Conservation (phyloP, 257 asterid genomes). For the Ballota nigra region DNA sequence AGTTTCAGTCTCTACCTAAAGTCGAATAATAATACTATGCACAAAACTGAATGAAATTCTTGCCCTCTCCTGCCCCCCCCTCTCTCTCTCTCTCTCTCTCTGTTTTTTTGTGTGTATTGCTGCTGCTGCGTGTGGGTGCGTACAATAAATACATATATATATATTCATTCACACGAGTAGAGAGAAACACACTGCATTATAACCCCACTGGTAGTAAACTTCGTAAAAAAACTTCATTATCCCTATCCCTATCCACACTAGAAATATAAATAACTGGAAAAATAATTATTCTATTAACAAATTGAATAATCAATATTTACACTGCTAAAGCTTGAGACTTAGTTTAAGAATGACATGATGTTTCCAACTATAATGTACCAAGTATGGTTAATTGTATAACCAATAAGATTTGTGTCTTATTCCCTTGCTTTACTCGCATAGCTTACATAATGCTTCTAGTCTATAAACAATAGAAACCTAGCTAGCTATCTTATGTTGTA, state of each 20-base stretch:
- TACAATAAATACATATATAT: neutral
- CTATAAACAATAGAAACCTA: constrained; percentile 1
- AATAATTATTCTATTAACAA: neutral
- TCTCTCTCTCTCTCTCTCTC: no score
- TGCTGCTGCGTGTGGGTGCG: neutral
- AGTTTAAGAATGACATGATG: no score
- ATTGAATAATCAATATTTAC: neutral
- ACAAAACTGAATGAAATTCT: neutral
- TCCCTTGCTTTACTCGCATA: neutral
- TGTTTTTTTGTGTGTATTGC: neutral
- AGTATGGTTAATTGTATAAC: neutral
- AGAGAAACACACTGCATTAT: neutral
- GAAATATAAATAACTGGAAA: no score
- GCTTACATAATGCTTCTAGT: neutral
- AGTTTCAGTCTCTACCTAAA: constrained; percentile 31
- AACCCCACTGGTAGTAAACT: neutral
- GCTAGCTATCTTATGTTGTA: neutral
- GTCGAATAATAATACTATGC: neutral
- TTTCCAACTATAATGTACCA: neutral
- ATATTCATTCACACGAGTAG: neutral
- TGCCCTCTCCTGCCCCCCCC: no score
- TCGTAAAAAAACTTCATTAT: neutral
- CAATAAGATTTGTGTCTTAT: neutral
- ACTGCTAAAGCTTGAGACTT: no score
- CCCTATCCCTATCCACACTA: no score